Conservation (phyloP, 1,284 basidiomycete genomes). For the Mycena sp. region DNA sequence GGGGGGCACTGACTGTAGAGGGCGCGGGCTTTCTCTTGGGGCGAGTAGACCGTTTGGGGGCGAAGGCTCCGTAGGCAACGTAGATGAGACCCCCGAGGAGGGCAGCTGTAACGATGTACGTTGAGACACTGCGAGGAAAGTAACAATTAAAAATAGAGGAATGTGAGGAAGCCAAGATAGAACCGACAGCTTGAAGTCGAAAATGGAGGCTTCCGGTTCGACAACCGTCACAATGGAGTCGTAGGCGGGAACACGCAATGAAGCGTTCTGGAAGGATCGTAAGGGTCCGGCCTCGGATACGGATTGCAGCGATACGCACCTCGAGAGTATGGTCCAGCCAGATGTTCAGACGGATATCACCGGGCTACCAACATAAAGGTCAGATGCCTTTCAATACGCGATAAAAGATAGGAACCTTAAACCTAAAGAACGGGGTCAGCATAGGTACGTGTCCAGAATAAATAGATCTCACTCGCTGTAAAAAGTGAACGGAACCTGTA, state of each 20-base stretch:
- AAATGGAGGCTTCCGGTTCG: slow-evolving; percentile 81
- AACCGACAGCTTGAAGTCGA: slow-evolving; percentile 85
- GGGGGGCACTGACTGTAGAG: slow-evolving; percentile 61
- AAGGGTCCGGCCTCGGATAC: too few species aligned
- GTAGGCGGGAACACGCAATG: slow-evolving; percentile 73
- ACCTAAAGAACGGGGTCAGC: slow-evolving; percentile 50
- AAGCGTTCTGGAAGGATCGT: slow-evolving; percentile 49
- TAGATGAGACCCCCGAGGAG: slow-evolving; percentile 75
- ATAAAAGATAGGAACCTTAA: slow-evolving; percentile 58
- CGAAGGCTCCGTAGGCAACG: slow-evolving; percentile 73
- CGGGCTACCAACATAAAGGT: slow-evolving; percentile 57
- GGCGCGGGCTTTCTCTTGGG: slow-evolving; percentile 47
- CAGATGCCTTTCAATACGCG: neutral
- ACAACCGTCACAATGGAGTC: slow-evolving; percentile 86
- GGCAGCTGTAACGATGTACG: slow-evolving; percentile 78
- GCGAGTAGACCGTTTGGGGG: slow-evolving; percentile 65
- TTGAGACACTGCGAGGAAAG: slow-evolving; percentile 72
- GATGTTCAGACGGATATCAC: slow-evolving; percentile 81
- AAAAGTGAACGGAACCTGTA: slow-evolving; percentile 80
- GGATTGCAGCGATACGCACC: slow-evolving; percentile 51
- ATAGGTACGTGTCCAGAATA: slow-evolving; percentile 13
- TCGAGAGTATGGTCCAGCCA: slow-evolving; percentile 81
- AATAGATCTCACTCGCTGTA: slow-evolving; percentile 80
- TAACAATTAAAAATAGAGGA: slow-evolving; percentile 5
- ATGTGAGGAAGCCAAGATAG: neutral